Base-by-base conservation (phyloP, 108 stramenopile genomes). In the Bacterosira constricta region DNA sequence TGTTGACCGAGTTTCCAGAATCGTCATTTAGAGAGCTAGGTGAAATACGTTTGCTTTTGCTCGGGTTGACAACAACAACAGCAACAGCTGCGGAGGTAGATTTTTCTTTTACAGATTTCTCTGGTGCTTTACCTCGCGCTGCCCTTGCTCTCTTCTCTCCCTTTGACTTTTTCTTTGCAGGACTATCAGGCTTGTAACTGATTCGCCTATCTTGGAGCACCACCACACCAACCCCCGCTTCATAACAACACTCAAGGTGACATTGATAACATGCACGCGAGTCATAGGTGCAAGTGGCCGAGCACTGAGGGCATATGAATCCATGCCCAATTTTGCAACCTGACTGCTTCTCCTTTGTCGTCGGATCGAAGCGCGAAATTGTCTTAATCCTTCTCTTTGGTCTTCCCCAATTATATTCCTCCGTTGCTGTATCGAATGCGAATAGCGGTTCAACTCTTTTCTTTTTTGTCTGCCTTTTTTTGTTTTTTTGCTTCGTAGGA, bases 151-250 rank as follows among this genome's bases (percentile, higher is more conserved):
- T 6, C 42, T 2, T 2, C 42, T 2, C n/a, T 17, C 4, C 2
- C 42, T 13, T n/a, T 13, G 20, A 29, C 53, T 20, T 10, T 32
- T 25, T 10, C 53, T 3, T 10, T 15, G 53, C 21, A 13, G 27
- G 15, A 32, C n/a, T 32, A 2, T 3, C 27, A 55, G 13, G 27
- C 53, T 2, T 25, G 8, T 55, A 55, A 20, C 8, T 32, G 53
- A 55, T 55, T 2, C 11, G 53, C 53, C 53, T 29, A 15, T 55
- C 30, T 20, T 25, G 53, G 23, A 56, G 4, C 55, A 10, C 27
- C 27, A 56, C 55, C 55, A 31, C 55, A 3, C 55, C 55, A 18
- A 56, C 55, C 25, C 55, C 55, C 32, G 55, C 55, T 25, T 56
- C 55, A 25, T 56, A 56, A 6, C 27, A 1, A 25, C 55, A 56